Evolutionary conservation across 2,329 filamentous ascomycete species (phyloP), one percentile per base, ranked within the genome.

Genomic region (Hypocreales sp.): DNA sequence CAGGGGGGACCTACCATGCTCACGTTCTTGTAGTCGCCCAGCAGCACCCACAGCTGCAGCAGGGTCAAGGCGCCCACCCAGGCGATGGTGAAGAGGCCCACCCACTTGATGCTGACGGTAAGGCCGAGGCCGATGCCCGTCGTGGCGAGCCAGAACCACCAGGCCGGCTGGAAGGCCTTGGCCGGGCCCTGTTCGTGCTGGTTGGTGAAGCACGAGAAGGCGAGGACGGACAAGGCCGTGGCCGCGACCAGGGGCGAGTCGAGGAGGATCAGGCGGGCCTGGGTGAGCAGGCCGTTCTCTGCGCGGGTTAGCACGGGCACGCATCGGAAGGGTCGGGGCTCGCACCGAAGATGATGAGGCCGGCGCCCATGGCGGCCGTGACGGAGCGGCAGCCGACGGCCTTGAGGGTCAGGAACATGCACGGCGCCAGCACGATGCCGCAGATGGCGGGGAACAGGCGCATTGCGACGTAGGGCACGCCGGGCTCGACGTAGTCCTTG

Each of bases 391-490:
- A 95, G 21, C 87, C 87, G 28, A 75, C 65, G 39, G 82, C 80
- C 63, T 93, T 95, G 36, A 98, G 62, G 3, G 87, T 94, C 48
- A 98, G 57, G 60, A 93, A 98, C 67, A 95, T 92, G 45, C 74
- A 80, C 8, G 90, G 87, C 28, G 92, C 82, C 20, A 92, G 72
- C 30, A 92, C 56, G 33, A 95, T 76, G 48, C 90, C 90, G 42
- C 84, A 78, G 38, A 95, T 60, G 30, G 90, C 90, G 21, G 90
- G 87, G 40, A 93, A 73, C 56, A 95, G 57, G 50, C 90, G 79
- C 90, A 98, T 98, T 30, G 90, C 80, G 30, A 98, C 90, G 55
- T 98, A 98, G 23, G 90, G 90, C 29, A 98, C 90, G 28, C 75
- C 73, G 4, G 90, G 84, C 58, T 93, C 90, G 36, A 95, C 52